Base-by-base conservation (phyloP, 495 filamentous ascomycete species). In the Barbatosphaeria neglecta region DNA sequence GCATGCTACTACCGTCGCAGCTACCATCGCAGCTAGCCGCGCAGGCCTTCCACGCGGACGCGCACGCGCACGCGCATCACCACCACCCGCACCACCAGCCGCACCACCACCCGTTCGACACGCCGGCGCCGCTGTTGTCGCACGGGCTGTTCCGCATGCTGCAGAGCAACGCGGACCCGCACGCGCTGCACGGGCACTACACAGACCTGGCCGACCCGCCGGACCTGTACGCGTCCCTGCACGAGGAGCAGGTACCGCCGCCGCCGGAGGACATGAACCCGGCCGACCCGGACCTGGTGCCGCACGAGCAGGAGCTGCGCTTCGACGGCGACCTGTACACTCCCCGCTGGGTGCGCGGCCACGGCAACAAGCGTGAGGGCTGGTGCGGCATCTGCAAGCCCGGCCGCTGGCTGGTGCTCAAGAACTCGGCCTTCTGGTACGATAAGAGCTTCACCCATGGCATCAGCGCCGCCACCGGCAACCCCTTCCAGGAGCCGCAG, bases 331-430 rank as follows among this genome's bases (percentile, higher is more conserved):
- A 89, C 47, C 62, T 88, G 41, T 88, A 89, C 63, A 88, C 84
- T 2, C 85, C 84, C 2, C 72, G 65, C 41, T 89, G 83, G 81
- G 82, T 88, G 18, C 81, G 84, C 31, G 84, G 84, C 16, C 80
- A 84, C 51, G 84, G 85, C 13, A 86, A 86, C 64, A 86, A 86
- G 65, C 78, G 84, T 25, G 85, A 89, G 61, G 84, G 85, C 6
- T 89, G 85, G 85, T 89, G 84, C 49, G 85, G 84, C 11, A 83
- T 87, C 54, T 89, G 84, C 65, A 86, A 85, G 56, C 84, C 84
- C 4, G 84, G 84, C 6, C 73, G 84, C 37, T 89, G 84, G 84
- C 70, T 88, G 11, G 84, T 87, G 16, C 63, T 89, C 45, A 89
- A 89, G 68, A 89, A 88, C 61, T 84, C 80, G 47, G 84, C 84